Conservation (phyloP, 2,329 filamentous ascomycete genomes). For the Tolypocladium amazonense region DNA sequence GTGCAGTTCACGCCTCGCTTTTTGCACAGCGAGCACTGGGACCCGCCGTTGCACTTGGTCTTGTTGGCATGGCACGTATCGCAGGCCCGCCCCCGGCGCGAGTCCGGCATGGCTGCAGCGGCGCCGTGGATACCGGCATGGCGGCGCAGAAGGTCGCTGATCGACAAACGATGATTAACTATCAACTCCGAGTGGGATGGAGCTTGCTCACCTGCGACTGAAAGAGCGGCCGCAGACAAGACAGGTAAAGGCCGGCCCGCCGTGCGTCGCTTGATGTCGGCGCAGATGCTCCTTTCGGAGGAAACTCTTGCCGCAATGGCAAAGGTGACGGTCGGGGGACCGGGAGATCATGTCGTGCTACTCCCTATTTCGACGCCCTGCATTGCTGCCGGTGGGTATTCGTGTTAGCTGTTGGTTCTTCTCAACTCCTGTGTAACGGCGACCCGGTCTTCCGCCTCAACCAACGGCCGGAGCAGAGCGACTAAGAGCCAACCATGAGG, state of each 20-base stretch:
- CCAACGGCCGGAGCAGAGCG: not conserved
- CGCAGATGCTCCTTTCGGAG: slow-evolving; percentile 28
- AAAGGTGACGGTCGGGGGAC: slow-evolving; percentile 17
- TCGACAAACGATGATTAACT: not conserved
- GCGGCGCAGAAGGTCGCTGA: slow-evolving; percentile 26
- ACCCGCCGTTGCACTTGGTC: slow-evolving; percentile 31
- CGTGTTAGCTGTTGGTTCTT: not conserved
- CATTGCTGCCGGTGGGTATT: not conserved
- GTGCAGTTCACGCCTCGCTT: slow-evolving; percentile 27
- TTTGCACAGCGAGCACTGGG: slow-evolving; percentile 25
- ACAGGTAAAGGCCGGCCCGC: slow-evolving; percentile 22
- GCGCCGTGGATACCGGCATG: slow-evolving; percentile 24
- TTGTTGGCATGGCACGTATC: slow-evolving; percentile 33
- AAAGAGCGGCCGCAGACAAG: slow-evolving; percentile 26
- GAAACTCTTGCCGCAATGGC: slow-evolving; percentile 29
- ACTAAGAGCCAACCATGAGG: not conserved
- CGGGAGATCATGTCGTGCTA: slow-evolving; percentile 3
- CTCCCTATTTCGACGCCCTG: not conserved
- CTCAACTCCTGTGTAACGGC: not conserved
- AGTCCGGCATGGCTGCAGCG: slow-evolving; percentile 15
- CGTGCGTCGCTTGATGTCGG: slow-evolving; percentile 28
- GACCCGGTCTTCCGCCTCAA: not conserved
- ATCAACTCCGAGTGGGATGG: not conserved
- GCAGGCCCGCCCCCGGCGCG: slow-evolving; percentile 27
- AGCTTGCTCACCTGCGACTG: slow-evolving; percentile 22